Percentiles rank a stretch among this genome's conserved stretches.
Evolutionary conservation across 2,329 filamentous ascomycete species (phyloP).

Genomic region (Zarea fungicola): DNA sequence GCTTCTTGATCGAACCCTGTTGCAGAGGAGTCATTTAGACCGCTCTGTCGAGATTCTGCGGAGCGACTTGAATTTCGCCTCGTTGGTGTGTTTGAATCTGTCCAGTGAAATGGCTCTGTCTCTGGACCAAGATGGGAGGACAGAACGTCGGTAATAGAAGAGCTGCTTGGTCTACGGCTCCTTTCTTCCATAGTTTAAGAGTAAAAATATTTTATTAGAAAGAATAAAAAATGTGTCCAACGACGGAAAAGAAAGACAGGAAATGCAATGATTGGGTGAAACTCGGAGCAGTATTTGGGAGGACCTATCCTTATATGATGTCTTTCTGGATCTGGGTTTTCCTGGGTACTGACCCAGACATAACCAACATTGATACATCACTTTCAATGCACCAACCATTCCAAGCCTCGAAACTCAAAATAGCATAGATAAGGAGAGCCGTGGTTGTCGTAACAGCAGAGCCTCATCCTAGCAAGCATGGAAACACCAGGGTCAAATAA

Average conservation of each 20-base stretch:
- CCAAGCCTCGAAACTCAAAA: no score
- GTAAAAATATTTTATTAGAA: no score
- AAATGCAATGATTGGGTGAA: no score
- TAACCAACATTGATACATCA: no score
- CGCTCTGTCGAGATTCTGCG: neutral
- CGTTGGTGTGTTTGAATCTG: constrained; percentile 6
- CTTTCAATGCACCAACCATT: no score
- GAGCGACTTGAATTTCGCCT: constrained; percentile 6
- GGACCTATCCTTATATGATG: no score
- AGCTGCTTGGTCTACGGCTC: neutral
- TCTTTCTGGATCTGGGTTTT: no score
- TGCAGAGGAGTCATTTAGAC: neutral
- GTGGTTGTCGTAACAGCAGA: neutral
- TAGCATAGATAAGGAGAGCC: neutral
- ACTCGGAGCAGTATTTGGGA: no score
- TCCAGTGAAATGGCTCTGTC: neutral
- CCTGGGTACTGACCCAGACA: no score
- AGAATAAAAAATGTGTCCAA: no score
- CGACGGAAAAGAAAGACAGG: no score
- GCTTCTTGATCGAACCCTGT: constrained; percentile 5
- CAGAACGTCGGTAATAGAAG: neutral
- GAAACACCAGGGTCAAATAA: neutral
- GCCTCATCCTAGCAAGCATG: constrained; percentile 1
- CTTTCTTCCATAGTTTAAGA: constrained; percentile 10
- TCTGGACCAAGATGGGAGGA: neutral